These are phyloP conservation scores for Massarina eburnea DNA, from an alignment of 2,329 filamentous ascomycete genomes.

Conservation along the genomic window DNA sequence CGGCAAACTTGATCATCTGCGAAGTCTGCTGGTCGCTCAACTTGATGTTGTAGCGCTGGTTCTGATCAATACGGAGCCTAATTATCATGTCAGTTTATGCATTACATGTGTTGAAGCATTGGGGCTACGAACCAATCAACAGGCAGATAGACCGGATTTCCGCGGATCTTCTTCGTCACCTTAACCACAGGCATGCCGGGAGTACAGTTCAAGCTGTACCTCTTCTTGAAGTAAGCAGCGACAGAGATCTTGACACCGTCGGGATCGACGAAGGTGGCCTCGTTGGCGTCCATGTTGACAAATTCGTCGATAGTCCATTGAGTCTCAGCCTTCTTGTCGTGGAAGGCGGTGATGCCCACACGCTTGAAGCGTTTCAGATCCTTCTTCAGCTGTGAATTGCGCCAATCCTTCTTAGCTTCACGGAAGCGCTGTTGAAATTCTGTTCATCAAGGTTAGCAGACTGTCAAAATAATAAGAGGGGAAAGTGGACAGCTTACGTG, in stretches of 20 bases:
- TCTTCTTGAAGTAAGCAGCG: conserved; percentile 55
- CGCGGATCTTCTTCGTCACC: conserved; percentile 57
- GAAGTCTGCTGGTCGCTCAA: conserved; percentile 67
- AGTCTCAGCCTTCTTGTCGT: conserved; percentile 38
- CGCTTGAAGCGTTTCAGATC: conserved; percentile 48
- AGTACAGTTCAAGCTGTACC: conserved; percentile 54
- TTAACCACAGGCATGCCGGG: conserved; percentile 58
- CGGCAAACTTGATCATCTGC: conserved; percentile 91
- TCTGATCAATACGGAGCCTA: conserved; percentile 52
- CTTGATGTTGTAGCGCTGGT: conserved; percentile 62
- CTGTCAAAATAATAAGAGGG: too few relatives aligned
- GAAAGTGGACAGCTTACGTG: too few relatives aligned
- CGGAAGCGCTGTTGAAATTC: conserved; percentile 30
- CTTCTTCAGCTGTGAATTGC: conserved; percentile 26
- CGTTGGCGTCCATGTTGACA: conserved; percentile 44
- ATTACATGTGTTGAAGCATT: too few relatives aligned
- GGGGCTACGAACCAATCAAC: too few relatives aligned
- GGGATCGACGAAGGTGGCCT: conserved; percentile 56
- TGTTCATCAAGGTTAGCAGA: too few relatives aligned
- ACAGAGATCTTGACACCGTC: conserved; percentile 58
- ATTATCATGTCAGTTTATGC: too few relatives aligned
- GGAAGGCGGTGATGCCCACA: conserved; percentile 44
- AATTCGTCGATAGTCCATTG: conserved; percentile 57
- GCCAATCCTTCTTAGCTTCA: conserved; percentile 29
- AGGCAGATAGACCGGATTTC: conserved; percentile 52